A percentile compares a stretch with the other conserved stretches of the same genome.
These are phyloP conservation scores for Cercophora samala DNA, from an alignment of 495 filamentous ascomycete species.

Conservation along the genomic window DNA sequence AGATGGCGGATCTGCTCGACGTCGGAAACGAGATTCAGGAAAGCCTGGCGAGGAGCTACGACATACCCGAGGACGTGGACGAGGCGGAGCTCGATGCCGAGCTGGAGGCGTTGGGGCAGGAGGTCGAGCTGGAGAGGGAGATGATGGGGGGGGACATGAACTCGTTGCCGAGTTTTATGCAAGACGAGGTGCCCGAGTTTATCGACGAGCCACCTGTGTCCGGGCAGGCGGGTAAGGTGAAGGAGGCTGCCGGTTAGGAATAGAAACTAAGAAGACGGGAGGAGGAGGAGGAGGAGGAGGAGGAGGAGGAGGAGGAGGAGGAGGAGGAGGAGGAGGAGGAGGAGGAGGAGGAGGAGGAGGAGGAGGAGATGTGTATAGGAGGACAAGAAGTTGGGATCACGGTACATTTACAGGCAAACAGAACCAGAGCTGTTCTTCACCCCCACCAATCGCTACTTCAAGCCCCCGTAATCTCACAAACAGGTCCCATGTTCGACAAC, in stretches of 20 bases:
- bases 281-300: no score
- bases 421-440: not conserved
- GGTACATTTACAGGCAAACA: not conserved
- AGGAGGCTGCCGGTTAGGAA: conserved; percentile 65
- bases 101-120: conserved; percentile 88
- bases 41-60: conserved; percentile 87
- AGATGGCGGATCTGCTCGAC: conserved; percentile 98
- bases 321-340: no score
- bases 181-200: conserved; percentile 80
- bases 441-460: no score
- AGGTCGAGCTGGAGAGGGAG: conserved; percentile 69
- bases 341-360: no score
- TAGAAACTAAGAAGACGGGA: not conserved
- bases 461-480: no score
- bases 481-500: no score
- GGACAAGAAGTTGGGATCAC: not conserved
- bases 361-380: not conserved
- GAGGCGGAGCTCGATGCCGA: conserved; percentile 97
- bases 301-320: no score
- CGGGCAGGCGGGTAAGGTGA: conserved; percentile 57
- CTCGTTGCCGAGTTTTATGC: conserved; percentile 78
- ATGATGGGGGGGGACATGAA: conserved; percentile 45
- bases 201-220: conserved; percentile 75
- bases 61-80: conserved; percentile 95
- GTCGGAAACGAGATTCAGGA: conserved; percentile 98